A percentile compares a stretch with the other conserved stretches of the same genome.
These are phyloP conservation scores for Mycena kentingensis DNA, from an alignment of 768 basidiomycete genomes.

Conservation along the genomic window DNA sequence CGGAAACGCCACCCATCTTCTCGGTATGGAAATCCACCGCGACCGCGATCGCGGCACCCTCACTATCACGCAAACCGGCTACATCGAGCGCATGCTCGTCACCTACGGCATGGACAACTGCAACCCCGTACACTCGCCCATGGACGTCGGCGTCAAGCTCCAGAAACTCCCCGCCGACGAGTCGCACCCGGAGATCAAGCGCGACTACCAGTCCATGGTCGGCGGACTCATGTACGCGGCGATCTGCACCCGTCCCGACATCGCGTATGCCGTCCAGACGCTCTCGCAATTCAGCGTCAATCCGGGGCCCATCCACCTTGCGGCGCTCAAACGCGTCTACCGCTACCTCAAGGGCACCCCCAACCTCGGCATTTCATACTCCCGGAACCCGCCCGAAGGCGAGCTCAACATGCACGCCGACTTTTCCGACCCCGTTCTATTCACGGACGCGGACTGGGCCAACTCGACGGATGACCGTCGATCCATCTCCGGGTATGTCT, in stretches of 20 bases:
- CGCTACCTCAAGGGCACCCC: conserved; percentile 34
- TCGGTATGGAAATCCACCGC: conserved; percentile 26
- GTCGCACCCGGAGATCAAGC: conserved; percentile 3
- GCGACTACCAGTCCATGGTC: conserved; percentile 25
- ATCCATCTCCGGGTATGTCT: no score
- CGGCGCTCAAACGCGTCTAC: conserved; percentile 34
- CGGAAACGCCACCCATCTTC: conserved; percentile 10
- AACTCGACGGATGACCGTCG: conserved; percentile 25
- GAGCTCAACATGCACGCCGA: background rate
- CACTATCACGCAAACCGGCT: conserved; percentile 15
- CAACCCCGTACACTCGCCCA: conserved; percentile 12
- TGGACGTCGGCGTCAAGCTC: conserved; percentile 18
- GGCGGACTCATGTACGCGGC: conserved; percentile 10
- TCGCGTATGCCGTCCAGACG: conserved; percentile 27
- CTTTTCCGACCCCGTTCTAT: background rate
- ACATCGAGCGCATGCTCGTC: conserved; percentile 12
- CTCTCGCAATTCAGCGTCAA: conserved; percentile 30
- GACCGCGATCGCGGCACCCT: background rate
- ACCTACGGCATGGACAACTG: conserved; percentile 7
- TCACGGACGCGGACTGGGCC: conserved; percentile 31
- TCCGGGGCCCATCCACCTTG: conserved; percentile 31
- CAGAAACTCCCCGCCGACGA: background rate
- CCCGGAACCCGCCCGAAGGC: background rate
- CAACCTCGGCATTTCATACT: conserved; percentile 8
- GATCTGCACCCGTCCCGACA: conserved; percentile 35